phyloP scores from a whole-genome alignment of 306 rosid species.

The Dalbergia oliveri region DNA sequence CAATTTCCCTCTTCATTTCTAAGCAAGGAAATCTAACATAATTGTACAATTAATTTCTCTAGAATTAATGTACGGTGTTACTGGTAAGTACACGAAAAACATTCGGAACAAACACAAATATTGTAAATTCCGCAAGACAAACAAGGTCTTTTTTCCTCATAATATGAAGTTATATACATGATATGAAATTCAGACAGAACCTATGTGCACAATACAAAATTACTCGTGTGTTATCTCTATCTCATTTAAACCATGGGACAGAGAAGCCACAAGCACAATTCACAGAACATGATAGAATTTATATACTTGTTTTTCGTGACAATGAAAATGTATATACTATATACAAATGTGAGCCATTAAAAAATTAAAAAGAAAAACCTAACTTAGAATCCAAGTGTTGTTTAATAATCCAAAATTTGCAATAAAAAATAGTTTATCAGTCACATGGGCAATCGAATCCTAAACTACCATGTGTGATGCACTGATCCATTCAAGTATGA shows the following conservation, averaged over 20 bases:
- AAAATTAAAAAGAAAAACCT: background rate
- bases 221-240: background rate
- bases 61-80: background rate
- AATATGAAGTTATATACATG: background rate
- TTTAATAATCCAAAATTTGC: background rate
- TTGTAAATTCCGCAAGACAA: background rate
- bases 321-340: background rate
- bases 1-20: constrained; percentile 9
- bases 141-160: background rate
- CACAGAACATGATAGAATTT: too few relatives aligned
- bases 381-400: background rate
- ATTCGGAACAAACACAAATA: constrained; percentile 7
- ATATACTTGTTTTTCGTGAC: background rate
- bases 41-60: background rate
- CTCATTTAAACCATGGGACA: background rate
- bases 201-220: background rate
- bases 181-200: background rate
- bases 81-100: background rate
- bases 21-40: background rate
- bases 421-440: background rate
- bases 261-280: background rate
- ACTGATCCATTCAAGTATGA: constrained; percentile 5
- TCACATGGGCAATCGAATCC: constrained; percentile 19
- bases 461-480: background rate
- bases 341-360: constrained; percentile 11